phyloP scores from a whole-genome alignment of 495 filamentous ascomycete species.

The Penicillium argentinense region DNA sequence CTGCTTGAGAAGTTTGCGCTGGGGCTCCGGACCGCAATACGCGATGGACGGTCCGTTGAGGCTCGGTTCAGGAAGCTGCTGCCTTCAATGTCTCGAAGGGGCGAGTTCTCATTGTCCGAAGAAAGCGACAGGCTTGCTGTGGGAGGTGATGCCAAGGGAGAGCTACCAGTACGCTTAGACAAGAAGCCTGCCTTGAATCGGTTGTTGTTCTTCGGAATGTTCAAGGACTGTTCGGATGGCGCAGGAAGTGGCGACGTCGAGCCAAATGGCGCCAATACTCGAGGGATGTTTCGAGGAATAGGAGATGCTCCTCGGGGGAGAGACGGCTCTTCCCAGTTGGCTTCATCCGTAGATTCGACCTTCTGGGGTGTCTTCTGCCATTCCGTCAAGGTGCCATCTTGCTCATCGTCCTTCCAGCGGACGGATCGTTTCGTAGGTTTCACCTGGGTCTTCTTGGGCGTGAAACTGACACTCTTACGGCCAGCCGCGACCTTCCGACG shows the following conservation, averaged over 20 bases:
- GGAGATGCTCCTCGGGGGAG: constrained; percentile 44
- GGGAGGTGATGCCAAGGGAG: constrained; percentile 61
- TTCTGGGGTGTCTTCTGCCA: constrained; percentile 59
- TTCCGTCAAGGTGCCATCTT: constrained; percentile 80
- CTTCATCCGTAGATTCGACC: constrained; percentile 41
- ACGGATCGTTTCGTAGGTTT: constrained; percentile 71
- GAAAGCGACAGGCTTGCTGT: constrained; percentile 58
- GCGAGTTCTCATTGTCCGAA: constrained; percentile 58
- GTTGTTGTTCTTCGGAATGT: constrained; percentile 59
- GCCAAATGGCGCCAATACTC: constrained; percentile 31
- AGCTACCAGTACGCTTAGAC: constrained; percentile 67
- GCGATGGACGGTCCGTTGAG: constrained; percentile 48
- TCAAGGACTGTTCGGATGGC: constrained; percentile 33
- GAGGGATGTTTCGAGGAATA: constrained; percentile 44
- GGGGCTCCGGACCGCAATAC: constrained; percentile 47
- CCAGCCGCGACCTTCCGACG: constrained; percentile 67
- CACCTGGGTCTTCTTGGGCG: constrained; percentile 72
- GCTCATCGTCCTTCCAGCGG: constrained; percentile 89
- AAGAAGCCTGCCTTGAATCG: constrained; percentile 92
- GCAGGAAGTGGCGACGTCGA: constrained; percentile 33
- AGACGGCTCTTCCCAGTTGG: constrained; percentile 47
- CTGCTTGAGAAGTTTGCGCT: constrained; percentile 47
- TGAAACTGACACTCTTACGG: constrained; percentile 80
- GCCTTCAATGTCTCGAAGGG: constrained; percentile 64
- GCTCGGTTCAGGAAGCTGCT: constrained; percentile 59